Percentiles rank a stretch among this genome's conserved stretches.
These are phyloP conservation scores for Saturnispora serradocipensis DNA, from an alignment of 805 yeast species.

Conservation along the genomic window DNA sequence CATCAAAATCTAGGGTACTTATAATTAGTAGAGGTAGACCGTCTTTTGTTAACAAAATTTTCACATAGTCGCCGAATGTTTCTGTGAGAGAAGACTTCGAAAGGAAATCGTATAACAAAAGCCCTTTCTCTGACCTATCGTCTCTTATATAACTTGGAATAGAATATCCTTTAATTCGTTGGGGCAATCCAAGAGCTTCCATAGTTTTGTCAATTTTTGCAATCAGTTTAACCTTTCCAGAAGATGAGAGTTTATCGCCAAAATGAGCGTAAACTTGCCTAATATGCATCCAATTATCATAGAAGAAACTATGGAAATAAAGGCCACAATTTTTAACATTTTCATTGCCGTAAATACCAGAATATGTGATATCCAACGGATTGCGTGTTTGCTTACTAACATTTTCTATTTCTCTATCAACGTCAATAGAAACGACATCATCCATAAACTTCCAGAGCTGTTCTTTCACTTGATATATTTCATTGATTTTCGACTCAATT, in stretches of 20 bases:
- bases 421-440: conserved; percentile 18
- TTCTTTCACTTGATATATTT: conserved; percentile 31
- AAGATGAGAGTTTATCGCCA: conserved; percentile 10
- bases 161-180: conserved; percentile 43
- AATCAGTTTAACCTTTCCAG: conserved; percentile 23
- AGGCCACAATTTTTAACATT: conserved; percentile 1
- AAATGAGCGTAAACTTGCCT: conserved; percentile 19
- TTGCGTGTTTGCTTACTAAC: background rate
- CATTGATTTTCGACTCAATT: conserved; percentile 29
- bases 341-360: background rate
- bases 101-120: conserved; percentile 65
- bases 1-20: conserved; percentile 31
- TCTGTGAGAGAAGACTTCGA: conserved; percentile 52
- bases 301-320: conserved; percentile 39
- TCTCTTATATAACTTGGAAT: conserved; percentile 45
- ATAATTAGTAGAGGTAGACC: conserved; percentile 63
- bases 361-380: background rate
- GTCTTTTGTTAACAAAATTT: conserved; percentile 59
- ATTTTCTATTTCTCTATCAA: conserved; percentile 5
- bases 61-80: conserved; percentile 40
- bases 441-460: conserved; percentile 35
- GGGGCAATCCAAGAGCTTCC: conserved; percentile 50
- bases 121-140: conserved; percentile 36
- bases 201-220: conserved; percentile 39
- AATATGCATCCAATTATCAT: conserved; percentile 36